These are phyloP conservation scores for Serendipita vermifera DNA, from an alignment of 768 basidiomycete genomes.

Conservation along the genomic window DNA sequence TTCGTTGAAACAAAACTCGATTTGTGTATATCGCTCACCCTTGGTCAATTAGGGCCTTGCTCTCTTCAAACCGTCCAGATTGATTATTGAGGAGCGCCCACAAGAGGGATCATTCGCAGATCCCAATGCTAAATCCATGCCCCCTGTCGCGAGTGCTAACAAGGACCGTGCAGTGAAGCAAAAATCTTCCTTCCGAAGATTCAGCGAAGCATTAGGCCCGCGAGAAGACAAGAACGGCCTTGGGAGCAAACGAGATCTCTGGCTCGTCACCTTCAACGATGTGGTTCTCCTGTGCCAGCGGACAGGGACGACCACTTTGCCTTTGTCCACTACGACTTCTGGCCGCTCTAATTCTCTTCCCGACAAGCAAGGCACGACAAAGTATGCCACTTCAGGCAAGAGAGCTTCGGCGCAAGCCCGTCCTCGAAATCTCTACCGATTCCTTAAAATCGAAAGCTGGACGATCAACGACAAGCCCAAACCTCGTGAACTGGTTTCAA, in stretches of 20 bases:
- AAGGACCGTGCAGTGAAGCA: constrained; percentile 49
- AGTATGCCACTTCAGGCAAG: constrained; percentile 52
- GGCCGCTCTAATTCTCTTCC: constrained; percentile 65
- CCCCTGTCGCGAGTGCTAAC: constrained; percentile 27
- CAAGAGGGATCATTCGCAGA: constrained; percentile 29
- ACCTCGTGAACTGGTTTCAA: constrained; percentile 66
- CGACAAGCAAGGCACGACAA: constrained; percentile 71
- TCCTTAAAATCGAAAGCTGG: constrained; percentile 87
- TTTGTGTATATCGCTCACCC: not conserved
- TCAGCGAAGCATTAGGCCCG: constrained; percentile 72
- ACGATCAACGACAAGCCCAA: constrained; percentile 63
- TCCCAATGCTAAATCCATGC: constrained; percentile 25
- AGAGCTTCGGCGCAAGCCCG: constrained; percentile 42
- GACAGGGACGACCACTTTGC: constrained; percentile 76
- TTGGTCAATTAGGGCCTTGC: constrained; percentile 38
- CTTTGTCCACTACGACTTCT: constrained; percentile 46
- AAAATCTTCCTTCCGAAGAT: constrained; percentile 75
- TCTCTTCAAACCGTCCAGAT: constrained; percentile 74
- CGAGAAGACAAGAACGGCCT: constrained; percentile 31
- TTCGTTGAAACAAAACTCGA: constrained; percentile 22
- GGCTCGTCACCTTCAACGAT: constrained; percentile 94
- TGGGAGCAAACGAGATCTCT: constrained; percentile 71
- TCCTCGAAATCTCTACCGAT: constrained; percentile 87
- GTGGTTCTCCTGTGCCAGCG: constrained; percentile 86
- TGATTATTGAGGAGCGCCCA: constrained; percentile 64